phyloP scores from a whole-genome alignment of 2,329 filamentous ascomycete species.

The Aspergillus sp. region DNA sequence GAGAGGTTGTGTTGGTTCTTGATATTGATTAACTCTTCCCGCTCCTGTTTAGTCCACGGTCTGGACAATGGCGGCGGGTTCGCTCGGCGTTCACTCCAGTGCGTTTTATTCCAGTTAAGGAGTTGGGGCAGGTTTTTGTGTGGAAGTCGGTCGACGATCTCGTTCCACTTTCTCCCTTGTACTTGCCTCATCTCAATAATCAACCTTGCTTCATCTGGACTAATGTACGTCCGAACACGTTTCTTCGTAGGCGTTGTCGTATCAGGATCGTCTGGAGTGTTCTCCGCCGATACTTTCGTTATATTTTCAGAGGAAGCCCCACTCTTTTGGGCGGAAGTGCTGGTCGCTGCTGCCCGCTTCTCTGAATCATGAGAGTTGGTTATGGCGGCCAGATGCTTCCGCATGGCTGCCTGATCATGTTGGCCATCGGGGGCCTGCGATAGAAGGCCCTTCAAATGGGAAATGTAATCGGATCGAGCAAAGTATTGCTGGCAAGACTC shows the following conservation, averaged over 20 bases:
- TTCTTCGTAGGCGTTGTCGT: constrained; percentile 23
- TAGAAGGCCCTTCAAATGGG: constrained; percentile 13
- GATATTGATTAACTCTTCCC: constrained; percentile 27
- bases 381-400: constrained; percentile 8
- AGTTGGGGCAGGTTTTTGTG: constrained; percentile 24
- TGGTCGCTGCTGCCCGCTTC: neutral
- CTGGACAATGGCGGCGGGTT: constrained; percentile 29
- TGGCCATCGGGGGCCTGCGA: constrained; percentile 12
- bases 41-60: constrained; percentile 34
- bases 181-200: constrained; percentile 34
- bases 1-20: constrained; percentile 31
- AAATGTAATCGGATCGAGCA: constrained; percentile 13
- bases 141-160: constrained; percentile 33
- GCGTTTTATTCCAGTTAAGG: constrained; percentile 28
- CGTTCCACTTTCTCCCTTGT: constrained; percentile 30
- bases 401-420: constrained; percentile 15
- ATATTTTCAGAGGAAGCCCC: constrained; percentile 3
- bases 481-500: constrained; percentile 15
- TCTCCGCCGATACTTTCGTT: neutral
- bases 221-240: constrained; percentile 20
- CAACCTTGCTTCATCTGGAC: constrained; percentile 35
- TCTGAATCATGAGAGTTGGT: constrained; percentile 11
- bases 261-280: neutral
- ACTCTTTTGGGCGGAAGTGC: neutral
- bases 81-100: constrained; percentile 31